A percentile compares a stretch with the other conserved stretches of the same genome.
Evolutionary conservation across 768 basidiomycete genomes (phyloP).

Genomic region (Hebeloma cylindrosporum): DNA sequence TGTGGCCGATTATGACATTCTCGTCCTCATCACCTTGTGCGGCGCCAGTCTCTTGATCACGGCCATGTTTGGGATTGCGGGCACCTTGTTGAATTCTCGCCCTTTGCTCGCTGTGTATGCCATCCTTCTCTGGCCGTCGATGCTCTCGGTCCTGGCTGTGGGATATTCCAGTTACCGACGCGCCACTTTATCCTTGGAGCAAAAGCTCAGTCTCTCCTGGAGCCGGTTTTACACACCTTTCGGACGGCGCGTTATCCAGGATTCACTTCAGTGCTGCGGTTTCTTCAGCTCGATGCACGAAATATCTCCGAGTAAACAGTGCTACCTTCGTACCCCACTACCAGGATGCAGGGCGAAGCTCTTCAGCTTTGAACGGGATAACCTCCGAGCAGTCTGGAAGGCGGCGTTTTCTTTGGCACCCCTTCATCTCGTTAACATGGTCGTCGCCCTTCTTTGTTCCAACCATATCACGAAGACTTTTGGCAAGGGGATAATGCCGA

Average conservation of each 20-base stretch:
- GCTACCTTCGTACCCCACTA: conserved; percentile 60
- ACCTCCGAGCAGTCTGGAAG: conserved; percentile 48
- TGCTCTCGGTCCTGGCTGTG: conserved; percentile 55
- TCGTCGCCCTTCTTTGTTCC: conserved; percentile 60
- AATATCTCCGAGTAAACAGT: conserved; percentile 53
- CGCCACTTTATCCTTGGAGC: conserved; percentile 56
- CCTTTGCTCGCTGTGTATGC: conserved; percentile 67
- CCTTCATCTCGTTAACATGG: conserved; percentile 59
- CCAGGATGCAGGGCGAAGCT: conserved; percentile 70
- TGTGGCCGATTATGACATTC: conserved; percentile 57
- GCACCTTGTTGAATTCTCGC: conserved; percentile 64
- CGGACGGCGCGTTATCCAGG: conserved; percentile 58
- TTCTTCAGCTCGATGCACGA: conserved; percentile 63
- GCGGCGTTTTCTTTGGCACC: conserved; percentile 57
- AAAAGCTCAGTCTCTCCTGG: conserved; percentile 70
- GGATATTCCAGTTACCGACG: conserved; percentile 69
- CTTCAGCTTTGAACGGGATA: conserved; percentile 48
- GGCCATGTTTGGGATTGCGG: conserved; percentile 58
- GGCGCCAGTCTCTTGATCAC: conserved; percentile 57
- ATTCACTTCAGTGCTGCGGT: conserved; percentile 64
- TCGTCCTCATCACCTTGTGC: conserved; percentile 56
- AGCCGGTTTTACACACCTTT: conserved; percentile 56
- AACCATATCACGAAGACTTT: conserved; percentile 65
- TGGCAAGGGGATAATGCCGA: conserved; percentile 64
- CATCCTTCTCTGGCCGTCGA: conserved; percentile 64